Evolutionary conservation across 2,329 filamentous ascomycete species (phyloP).

Genomic region (Talaromyces sp.): DNA sequence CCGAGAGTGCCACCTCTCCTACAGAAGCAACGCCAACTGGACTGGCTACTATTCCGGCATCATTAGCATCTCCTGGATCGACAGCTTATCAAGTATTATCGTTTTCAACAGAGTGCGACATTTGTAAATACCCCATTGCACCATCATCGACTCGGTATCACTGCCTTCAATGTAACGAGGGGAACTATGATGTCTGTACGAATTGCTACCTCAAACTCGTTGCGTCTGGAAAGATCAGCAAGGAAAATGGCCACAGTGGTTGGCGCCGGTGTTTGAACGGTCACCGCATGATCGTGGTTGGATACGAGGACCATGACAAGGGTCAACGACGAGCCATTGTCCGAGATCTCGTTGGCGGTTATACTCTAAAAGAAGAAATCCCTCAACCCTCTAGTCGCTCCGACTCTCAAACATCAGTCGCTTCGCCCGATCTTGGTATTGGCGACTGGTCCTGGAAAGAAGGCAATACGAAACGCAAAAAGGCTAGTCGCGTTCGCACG

Average conservation of each 20-base stretch:
- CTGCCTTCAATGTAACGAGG: conserved; percentile 68
- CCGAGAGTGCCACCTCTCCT: conserved; percentile 14
- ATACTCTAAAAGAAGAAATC: conserved; percentile 56
- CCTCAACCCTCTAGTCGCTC: conserved; percentile 4
- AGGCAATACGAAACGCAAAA: conserved; percentile 29
- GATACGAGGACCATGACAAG: conserved; percentile 63
- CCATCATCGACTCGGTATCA: conserved; percentile 68
- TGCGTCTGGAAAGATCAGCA: conserved; percentile 57
- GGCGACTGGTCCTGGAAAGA: conserved; percentile 41
- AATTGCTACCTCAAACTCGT: conserved; percentile 69
- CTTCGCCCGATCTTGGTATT: conserved; percentile 21
- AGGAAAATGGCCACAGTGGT: conserved; percentile 69
- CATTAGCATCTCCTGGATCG: conserved; percentile 31
- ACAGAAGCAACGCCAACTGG: conserved; percentile 15
- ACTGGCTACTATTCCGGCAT: conserved; percentile 19
- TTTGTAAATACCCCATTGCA: conserved; percentile 68
- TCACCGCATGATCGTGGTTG: conserved; percentile 78
- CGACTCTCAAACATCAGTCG: conserved; percentile 3
- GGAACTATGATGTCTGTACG: conserved; percentile 83
- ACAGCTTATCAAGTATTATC: conserved; percentile 60
- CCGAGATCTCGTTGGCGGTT: conserved; percentile 71
- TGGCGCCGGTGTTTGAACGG: conserved; percentile 77
- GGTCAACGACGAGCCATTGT: conserved; percentile 64
- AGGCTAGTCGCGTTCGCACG: conserved; percentile 27
- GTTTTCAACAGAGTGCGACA: conserved; percentile 71